Conservation (phyloP, 805 yeast species). For the Candida arabinofermentans region DNA sequence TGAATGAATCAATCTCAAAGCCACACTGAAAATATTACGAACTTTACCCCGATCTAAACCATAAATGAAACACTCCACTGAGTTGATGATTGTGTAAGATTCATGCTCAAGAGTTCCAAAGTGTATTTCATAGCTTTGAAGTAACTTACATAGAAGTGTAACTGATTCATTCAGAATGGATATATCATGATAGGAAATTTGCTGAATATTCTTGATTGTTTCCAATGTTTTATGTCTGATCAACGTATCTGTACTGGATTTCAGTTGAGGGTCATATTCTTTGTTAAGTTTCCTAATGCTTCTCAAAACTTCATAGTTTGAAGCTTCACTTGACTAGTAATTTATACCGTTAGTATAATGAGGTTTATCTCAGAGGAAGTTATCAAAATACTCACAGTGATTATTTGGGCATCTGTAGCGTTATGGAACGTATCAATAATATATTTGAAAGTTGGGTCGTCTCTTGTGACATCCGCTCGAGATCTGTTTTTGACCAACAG, state of each 20-base stretch:
- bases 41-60: neutral
- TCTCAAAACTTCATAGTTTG: slow-evolving; percentile 7
- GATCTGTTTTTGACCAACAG: no score
- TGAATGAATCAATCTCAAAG: neutral
- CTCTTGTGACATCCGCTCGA: no score
- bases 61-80: neutral
- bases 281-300: slow-evolving; percentile 16
- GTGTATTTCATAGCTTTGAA: neutral
- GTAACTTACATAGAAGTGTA: neutral
- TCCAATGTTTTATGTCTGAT: slow-evolving; percentile 12
- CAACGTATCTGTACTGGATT: slow-evolving; percentile 9
- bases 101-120: neutral
- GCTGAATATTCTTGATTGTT: slow-evolving; percentile 2
- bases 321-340: no score
- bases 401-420: no score
- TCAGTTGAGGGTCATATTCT: slow-evolving; percentile 11
- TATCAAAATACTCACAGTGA: no score
- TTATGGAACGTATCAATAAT: no score
- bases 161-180: slow-evolving; percentile 9
- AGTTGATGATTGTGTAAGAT: neutral
- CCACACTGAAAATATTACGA: neutral
- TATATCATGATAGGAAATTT: slow-evolving; percentile 12
- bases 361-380: no score
- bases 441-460: no score
- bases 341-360: no score